Conservation (phyloP, 805 yeast species). For the Metschnikowia proteae region DNA sequence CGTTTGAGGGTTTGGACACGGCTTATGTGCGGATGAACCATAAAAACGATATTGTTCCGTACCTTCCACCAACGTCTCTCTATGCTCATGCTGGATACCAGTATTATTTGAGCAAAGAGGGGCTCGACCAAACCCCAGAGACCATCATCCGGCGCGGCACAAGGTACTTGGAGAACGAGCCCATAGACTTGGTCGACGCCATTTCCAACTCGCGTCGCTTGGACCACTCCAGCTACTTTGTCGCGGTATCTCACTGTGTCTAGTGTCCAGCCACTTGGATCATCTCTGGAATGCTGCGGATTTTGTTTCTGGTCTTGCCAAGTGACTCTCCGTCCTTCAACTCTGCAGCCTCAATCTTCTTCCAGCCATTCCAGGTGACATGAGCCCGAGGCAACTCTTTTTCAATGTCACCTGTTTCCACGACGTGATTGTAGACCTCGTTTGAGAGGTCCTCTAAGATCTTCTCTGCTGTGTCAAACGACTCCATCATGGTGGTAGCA, state of each 20-base stretch:
- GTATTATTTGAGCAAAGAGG: constrained; percentile 26
- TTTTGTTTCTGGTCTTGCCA: constrained; percentile 59
- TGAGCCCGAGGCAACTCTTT: constrained; percentile 15
- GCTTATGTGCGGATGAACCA: constrained; percentile 53
- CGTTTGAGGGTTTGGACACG: constrained; percentile 13
- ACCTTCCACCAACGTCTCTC: constrained; percentile 50
- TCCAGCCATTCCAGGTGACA: constrained; percentile 69
- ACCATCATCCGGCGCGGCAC: constrained; percentile 15
- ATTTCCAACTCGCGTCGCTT: constrained; percentile 15
- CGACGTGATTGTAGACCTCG: constrained; percentile 21
- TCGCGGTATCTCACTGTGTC: constrained; percentile 13
- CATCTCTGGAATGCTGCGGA: constrained; percentile 49
- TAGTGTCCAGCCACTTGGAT: constrained; percentile 21
- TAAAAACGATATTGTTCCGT: constrained; percentile 55
- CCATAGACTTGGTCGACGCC: constrained; percentile 7
- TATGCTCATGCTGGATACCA: constrained; percentile 50
- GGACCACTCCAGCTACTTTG: constrained; percentile 18
- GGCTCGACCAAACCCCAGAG: constrained; percentile 14
- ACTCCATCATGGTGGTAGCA: constrained; percentile 83
- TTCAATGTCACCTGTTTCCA: constrained; percentile 13
- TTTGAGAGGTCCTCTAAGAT: constrained; percentile 54
- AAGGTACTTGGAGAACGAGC: constrained; percentile 14
- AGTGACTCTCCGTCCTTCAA: constrained; percentile 39
- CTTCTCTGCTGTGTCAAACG: constrained; percentile 68
- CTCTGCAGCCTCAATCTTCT: constrained; percentile 52